phyloP scores from a whole-genome alignment of 352 stramenopile genomes.

The Globisporangium canariense region DNA sequence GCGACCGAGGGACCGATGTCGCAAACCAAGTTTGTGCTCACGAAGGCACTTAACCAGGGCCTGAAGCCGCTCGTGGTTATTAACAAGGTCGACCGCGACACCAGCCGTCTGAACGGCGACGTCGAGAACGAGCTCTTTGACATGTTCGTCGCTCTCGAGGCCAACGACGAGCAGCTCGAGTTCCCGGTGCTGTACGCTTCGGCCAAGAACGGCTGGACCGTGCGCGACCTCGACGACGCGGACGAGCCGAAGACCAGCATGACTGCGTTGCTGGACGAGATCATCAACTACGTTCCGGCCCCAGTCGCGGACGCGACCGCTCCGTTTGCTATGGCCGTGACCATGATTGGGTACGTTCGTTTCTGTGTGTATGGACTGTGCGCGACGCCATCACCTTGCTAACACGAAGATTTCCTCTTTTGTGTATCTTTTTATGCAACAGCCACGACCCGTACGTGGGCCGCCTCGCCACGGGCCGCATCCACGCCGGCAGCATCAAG shows the following conservation, averaged over 20 bases:
- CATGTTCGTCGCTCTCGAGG: conserved; percentile 94
- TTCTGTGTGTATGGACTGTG: not conserved
- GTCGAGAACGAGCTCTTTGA: conserved; percentile 98
- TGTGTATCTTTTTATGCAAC: conserved; percentile 24
- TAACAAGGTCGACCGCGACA: conserved; percentile 98
- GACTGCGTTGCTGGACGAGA: conserved; percentile 95
- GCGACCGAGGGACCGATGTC: conserved; percentile 96
- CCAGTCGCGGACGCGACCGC: conserved; percentile 76
- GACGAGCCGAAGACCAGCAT: conserved; percentile 82
- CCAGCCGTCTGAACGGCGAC: conserved; percentile 88
- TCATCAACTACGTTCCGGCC: conserved; percentile 92
- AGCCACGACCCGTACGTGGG: conserved; percentile 98
- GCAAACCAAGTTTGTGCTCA: conserved; percentile 99
- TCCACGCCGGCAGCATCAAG: conserved; percentile 92
- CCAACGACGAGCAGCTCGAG: conserved; percentile 94
- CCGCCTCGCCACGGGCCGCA: conserved; percentile 94
- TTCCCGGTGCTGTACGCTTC: conserved; percentile 96
- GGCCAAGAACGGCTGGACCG: conserved; percentile 95
- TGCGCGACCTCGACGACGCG: conserved; percentile 80
- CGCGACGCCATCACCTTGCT: not conserved
- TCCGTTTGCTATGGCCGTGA: conserved; percentile 94
- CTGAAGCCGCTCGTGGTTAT: conserved; percentile 96
- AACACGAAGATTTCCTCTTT: not conserved
- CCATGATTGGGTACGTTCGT: conserved; percentile 84
- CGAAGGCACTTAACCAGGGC: conserved; percentile 91